Conservation (phyloP, 1,284 basidiomycete species). For the Leccinum proximum region DNA sequence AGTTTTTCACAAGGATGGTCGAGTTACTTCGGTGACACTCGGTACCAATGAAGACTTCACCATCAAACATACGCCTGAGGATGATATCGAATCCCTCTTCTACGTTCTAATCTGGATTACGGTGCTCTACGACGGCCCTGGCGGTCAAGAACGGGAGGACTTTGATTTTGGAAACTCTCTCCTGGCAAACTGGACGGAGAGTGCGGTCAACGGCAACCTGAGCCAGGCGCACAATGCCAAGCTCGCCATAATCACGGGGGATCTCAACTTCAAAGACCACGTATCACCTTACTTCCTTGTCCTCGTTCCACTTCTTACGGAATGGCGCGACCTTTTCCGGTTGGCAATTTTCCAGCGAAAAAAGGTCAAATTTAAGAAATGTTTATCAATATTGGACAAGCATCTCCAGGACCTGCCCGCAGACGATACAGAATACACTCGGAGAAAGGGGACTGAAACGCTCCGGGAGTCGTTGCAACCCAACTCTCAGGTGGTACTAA, state of each 20-base stretch:
- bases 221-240: not conserved
- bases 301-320: not conserved
- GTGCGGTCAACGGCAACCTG: not conserved
- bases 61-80: not conserved
- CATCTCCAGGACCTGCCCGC: not conserved
- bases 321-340: not conserved
- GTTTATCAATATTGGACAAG: not conserved
- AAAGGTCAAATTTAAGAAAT: not conserved
- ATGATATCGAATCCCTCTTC: not conserved
- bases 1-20: not conserved
- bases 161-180: not conserved
- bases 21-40: not conserved
- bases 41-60: not conserved
- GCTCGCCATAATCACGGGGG: not conserved
- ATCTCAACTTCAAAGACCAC: not conserved
- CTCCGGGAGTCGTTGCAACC: not conserved
- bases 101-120: not conserved
- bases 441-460: not conserved
- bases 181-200: not conserved
- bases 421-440: not conserved
- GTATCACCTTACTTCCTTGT: not conserved
- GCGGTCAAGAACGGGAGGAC: not conserved
- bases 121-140: not conserved
- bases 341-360: not conserved
- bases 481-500: not conserved